phyloP scores from a whole-genome alignment of 2,329 filamentous ascomycete genomes.

The Fusarium dlaminii region DNA sequence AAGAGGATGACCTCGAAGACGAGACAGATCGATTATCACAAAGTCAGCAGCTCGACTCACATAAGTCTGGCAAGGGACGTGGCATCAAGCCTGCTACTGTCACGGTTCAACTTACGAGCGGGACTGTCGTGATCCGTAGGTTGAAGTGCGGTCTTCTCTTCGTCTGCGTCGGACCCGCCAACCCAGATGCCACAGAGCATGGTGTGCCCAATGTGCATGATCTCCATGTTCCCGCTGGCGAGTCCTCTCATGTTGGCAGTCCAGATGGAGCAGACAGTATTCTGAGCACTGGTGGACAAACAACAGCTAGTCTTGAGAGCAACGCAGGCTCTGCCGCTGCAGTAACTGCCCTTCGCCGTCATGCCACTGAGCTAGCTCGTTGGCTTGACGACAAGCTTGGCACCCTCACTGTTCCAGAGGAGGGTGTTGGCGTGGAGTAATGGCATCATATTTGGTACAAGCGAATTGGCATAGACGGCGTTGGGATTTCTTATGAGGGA shows the following conservation, averaged over 20 bases:
- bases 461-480: slow-evolving; percentile 36
- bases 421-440: slow-evolving; percentile 55
- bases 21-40: slow-evolving; percentile 40
- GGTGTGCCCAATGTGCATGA: slow-evolving; percentile 27
- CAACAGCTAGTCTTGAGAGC: slow-evolving; percentile 53
- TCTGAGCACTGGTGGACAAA: slow-evolving; percentile 56
- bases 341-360: slow-evolving; percentile 62
- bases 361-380: slow-evolving; percentile 66
- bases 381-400: slow-evolving; percentile 70
- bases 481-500: slow-evolving; percentile 29
- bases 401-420: slow-evolving; percentile 62
- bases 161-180: slow-evolving; percentile 65
- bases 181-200: slow-evolving; percentile 41
- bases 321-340: slow-evolving; percentile 55
- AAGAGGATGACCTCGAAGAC: slow-evolving; percentile 39
- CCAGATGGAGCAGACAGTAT: slow-evolving; percentile 59
- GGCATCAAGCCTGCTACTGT: slow-evolving; percentile 55
- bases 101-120: slow-evolving; percentile 67
- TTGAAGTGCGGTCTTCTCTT: slow-evolving; percentile 69
- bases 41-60: slow-evolving; percentile 38
- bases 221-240: slow-evolving; percentile 40
- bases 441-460: slow-evolving; percentile 6
- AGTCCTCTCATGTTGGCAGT: slow-evolving; percentile 49
- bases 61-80: slow-evolving; percentile 19
- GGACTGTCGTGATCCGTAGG: slow-evolving; percentile 67